Conservation (phyloP, 495 filamentous ascomycete genomes). For the Penicillium fimorum region DNA sequence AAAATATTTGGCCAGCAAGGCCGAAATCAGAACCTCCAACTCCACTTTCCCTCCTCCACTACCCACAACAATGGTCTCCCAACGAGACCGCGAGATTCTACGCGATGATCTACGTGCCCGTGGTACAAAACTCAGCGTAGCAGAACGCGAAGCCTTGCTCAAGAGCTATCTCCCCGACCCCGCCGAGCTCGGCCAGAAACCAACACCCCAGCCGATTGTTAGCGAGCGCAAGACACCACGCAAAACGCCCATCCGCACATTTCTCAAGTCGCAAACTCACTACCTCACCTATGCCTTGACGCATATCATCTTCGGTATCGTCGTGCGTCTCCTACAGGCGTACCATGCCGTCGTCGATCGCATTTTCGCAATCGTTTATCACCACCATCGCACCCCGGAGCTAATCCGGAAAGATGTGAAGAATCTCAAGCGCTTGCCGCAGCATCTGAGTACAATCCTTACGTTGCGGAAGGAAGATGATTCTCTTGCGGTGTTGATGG, state of each 20-base stretch:
- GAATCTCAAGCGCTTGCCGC: constrained; percentile 64
- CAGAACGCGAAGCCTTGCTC: constrained; percentile 69
- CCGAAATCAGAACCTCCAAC: neutral
- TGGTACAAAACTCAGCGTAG: constrained; percentile 57
- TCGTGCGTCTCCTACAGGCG: constrained; percentile 73
- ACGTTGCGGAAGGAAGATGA: constrained; percentile 69
- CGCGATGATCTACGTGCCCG: constrained; percentile 59
- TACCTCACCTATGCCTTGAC: constrained; percentile 67
- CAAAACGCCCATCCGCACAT: constrained; percentile 60
- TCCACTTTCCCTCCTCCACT: constrained; percentile 4
- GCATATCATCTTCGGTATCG: constrained; percentile 80
- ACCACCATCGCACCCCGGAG: constrained; percentile 92
- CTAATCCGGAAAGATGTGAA: constrained; percentile 87
- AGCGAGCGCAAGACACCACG: constrained; percentile 33
- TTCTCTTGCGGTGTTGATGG: constrained; percentile 74
- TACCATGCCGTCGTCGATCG: constrained; percentile 75
- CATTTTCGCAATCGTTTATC: constrained; percentile 74
- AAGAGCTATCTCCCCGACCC: constrained; percentile 73
- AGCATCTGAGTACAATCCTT: constrained; percentile 85
- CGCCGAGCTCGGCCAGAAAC: constrained; percentile 33
- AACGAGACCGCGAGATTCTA: constrained; percentile 57
- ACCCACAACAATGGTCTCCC: constrained; percentile 49
- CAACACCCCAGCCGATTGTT: constrained; percentile 13
- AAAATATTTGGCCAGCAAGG: neutral
- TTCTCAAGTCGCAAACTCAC: constrained; percentile 66